Evolutionary conservation across 805 yeast genomes (phyloP).

Genomic region (Ogataea parapolymorpha): DNA sequence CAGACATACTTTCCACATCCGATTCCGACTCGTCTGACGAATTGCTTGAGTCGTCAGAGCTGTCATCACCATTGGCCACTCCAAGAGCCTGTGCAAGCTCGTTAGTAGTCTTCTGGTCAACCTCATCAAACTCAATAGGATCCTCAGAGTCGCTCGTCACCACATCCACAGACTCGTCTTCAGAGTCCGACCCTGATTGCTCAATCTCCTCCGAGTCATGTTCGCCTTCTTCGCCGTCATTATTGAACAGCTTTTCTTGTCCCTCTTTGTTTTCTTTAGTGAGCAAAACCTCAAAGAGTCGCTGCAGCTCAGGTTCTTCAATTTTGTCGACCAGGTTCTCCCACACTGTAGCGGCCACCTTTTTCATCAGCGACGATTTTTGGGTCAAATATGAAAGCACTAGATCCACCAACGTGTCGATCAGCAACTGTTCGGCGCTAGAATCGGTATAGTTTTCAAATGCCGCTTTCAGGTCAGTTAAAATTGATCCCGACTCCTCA

Average conservation of each 20-base stretch:
- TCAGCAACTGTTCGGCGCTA: constrained; percentile 35
- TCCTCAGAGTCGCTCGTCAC: constrained; percentile 38
- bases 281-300: constrained; percentile 51
- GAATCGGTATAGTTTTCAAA: constrained; percentile 46
- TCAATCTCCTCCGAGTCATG: constrained; percentile 34
- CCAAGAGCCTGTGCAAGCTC: constrained; percentile 72
- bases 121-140: constrained; percentile 34
- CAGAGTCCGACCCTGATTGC: constrained; percentile 17
- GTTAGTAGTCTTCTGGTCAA: constrained; percentile 46
- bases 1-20: constrained; percentile 85
- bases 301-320: constrained; percentile 41
- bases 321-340: constrained; percentile 50
- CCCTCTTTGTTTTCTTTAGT: constrained; percentile 82
- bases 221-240: constrained; percentile 40
- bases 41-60: constrained; percentile 27
- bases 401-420: constrained; percentile 45
- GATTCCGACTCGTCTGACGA: constrained; percentile 52
- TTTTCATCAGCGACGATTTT: constrained; percentile 54
- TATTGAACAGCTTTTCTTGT: constrained; percentile 66
- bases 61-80: constrained; percentile 33
- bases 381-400: constrained; percentile 55
- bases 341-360: constrained; percentile 46
- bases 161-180: constrained; percentile 31
- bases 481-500: constrained; percentile 68
- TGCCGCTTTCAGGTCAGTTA: constrained; percentile 68